Evolutionary conservation across 495 filamentous ascomycete genomes (phyloP), one percentile per base, ranked within the genome.

Genomic region (Neurospora sp.): DNA sequence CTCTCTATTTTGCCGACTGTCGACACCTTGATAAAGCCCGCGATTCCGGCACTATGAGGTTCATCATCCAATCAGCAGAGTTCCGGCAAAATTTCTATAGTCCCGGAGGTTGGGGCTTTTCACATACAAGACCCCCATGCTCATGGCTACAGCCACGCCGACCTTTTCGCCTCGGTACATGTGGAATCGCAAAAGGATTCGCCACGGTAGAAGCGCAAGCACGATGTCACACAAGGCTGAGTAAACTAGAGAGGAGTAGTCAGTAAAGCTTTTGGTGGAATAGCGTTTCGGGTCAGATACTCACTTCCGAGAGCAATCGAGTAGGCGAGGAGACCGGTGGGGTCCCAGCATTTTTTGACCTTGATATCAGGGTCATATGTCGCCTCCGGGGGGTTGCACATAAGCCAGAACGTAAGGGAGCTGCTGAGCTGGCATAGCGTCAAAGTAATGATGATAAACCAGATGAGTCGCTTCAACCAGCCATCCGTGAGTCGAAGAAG

Each of bases 161-260:
- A 79, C 73, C 73, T 79, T 81, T 42, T 81, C 79, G 38, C 74
- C 73, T 38, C 73, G 70, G 68, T 79, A 75, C 73, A 81, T 81
- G 37, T 76, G 71, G 48, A 76, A 74, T n/a, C 69, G 41, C 16
- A 79, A 69, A 11, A 79, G 70, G 8, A 81, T 72, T 16, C 40
- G 42, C 78, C 79, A 81, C 2, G 79, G 74, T 3, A 78, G 70
- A 27, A 78, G 12, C 12, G 76, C 78, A 14, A 79, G 75, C 4
- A 73, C 68, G n/a, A 79, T 71, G 39, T 79, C 79, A 68, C 71
- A 73, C 40, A 76, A 73, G 12, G 76, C 76, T 1, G 79, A 79
- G 48, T 73, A 78, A 40, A 72, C 79, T 81, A 69, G 39, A 71
- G 22, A 66, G 27, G 14, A 35, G 12, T 35, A 11, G 27, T 66